Evolutionary conservation across 1,139 yeast genomes (phyloP), one percentile per base, ranked within the genome.

Genomic region (Geotrichum citri-aurantii): DNA sequence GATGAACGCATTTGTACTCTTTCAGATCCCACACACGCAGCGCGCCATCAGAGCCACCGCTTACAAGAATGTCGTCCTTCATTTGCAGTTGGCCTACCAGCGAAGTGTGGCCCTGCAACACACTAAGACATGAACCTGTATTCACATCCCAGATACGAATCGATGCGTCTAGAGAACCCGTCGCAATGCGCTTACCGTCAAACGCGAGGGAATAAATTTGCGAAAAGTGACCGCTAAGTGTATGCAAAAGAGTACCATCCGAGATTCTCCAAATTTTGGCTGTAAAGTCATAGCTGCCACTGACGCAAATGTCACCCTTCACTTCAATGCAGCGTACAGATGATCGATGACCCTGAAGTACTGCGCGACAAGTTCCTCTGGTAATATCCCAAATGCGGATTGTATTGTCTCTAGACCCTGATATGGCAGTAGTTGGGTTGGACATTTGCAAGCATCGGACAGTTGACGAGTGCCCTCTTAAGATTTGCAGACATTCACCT

Each of bases 21-120:
- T 88, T 92, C 64, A 93, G 76, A 72, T 93, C 97, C 98, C 99
- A 93, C 7, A 93, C 89, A 67, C 95, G 88, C 58, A 92, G 84
- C 57, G 87, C 80, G 58, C 95, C 83, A 73, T 93, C 98, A 65
- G 93, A 95, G 2, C 97, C 93, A 3, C 98, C 98, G 69, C 95
- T 85, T 17, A 92, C 90, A 52, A 93, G 95, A 46, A 88, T 85
- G 19, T 88, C 89, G 67, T 89, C 86, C 69, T 86, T 92, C 50
- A 93, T 90, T 72, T 89, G 97, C 1, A 96, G 92, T 64, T 90
- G 85, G 64, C 88, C 92, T 1, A 81, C 83, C 31, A 76, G 67
- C n/a, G 85, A 83, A 33, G 85, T 85, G 63, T 83, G 81, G 3
- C 93, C 92, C 33, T 87, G 88, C 68, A 90, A 86, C 1, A 86